Evolutionary conservation across 2,329 filamentous ascomycete genomes (phyloP).

Genomic region (Botrytis aclada): DNA sequence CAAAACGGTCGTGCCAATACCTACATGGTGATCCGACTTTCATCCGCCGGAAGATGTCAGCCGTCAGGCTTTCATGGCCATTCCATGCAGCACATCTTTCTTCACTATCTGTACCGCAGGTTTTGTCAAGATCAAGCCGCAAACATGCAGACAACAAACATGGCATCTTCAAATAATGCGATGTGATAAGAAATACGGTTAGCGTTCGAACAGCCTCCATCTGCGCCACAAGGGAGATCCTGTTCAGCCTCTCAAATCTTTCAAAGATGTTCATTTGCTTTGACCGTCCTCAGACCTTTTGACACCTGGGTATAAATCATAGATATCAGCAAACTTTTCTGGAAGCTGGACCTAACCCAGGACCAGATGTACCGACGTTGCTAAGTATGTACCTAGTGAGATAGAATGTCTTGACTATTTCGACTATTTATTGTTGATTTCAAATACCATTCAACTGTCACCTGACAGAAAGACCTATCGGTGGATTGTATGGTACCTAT

Average conservation of each 20-base stretch:
- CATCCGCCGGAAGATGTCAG: slow-evolving; percentile 1
- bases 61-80: neutral
- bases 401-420: neutral
- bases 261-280: neutral
- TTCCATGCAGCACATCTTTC: neutral
- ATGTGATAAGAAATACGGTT: neutral
- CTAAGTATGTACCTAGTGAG: neutral
- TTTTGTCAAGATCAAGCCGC: neutral
- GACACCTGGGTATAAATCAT: neutral
- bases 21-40: neutral
- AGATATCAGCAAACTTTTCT: slow-evolving; percentile 12
- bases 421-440: neutral
- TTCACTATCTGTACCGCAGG: neutral
- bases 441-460: neutral
- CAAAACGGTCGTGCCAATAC: slow-evolving; percentile 9
- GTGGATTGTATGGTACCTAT: neutral
- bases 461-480: neutral
- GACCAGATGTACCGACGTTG: neutral
- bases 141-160: neutral
- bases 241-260: slow-evolving; percentile 4
- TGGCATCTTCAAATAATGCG: neutral
- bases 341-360: neutral
- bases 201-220: neutral
- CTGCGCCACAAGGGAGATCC: slow-evolving; percentile 1
- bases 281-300: neutral